A percentile compares a stretch with the other conserved stretches of the same genome.
Evolutionary conservation across 441 rosid genomes (phyloP).

Genomic region (Gossypium gossypioides): DNA sequence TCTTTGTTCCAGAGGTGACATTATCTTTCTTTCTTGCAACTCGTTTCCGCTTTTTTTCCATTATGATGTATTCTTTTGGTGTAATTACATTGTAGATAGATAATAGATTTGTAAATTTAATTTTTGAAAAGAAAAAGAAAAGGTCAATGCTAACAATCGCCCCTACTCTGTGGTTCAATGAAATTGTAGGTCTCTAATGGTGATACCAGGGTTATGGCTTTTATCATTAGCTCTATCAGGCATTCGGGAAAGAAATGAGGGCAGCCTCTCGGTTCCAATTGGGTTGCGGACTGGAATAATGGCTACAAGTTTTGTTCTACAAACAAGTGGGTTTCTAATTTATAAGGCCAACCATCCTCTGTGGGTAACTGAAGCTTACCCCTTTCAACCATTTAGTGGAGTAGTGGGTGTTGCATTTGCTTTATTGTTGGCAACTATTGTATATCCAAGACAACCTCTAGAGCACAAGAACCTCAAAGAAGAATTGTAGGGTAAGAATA

Average conservation of each 20-base stretch:
- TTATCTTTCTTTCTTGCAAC: neutral
- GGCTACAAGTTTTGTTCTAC: slow-evolving; percentile 54
- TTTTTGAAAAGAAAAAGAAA: neutral
- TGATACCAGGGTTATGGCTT: slow-evolving; percentile 77
- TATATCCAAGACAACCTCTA: slow-evolving; percentile 46
- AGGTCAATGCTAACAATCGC: neutral
- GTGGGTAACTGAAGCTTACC: slow-evolving; percentile 61
- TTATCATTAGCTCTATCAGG: slow-evolving; percentile 68
- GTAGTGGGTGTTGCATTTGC: slow-evolving; percentile 57
- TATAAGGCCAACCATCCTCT: slow-evolving; percentile 35
- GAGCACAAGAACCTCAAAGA: slow-evolving; percentile 13
- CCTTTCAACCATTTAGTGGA: slow-evolving; percentile 80
- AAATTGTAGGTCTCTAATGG: slow-evolving; percentile 54
- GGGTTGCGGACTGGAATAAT: slow-evolving; percentile 69
- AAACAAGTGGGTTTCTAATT: slow-evolving; percentile 55
- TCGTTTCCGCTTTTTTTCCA: neutral
- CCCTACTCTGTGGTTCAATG: slow-evolving; percentile 5
- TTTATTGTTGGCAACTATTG: slow-evolving; percentile 40
- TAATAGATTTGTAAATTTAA: neutral
- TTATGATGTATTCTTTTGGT: neutral
- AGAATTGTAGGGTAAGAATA: neutral
- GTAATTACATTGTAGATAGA: neutral
- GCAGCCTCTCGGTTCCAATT: slow-evolving; percentile 63
- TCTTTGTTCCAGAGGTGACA: slow-evolving; percentile 70
- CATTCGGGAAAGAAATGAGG: slow-evolving; percentile 48